These are phyloP conservation scores for Ophiostoma australiae DNA, from an alignment of 2,329 filamentous ascomycete genomes.

Conservation along the genomic window DNA sequence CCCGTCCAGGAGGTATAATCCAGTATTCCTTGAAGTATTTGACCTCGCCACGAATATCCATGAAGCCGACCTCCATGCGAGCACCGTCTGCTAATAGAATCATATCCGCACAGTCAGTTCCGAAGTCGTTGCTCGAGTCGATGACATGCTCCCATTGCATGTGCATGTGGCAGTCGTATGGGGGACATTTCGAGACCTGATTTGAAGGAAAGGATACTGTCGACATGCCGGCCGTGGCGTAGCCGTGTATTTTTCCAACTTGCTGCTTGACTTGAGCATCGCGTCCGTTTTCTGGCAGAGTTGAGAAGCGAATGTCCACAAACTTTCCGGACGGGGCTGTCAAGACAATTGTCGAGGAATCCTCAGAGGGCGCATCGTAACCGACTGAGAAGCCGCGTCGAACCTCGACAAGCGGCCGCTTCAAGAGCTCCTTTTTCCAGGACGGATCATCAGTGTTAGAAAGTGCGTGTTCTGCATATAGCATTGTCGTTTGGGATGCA, in stretches of 20 bases:
- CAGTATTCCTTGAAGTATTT: slow-evolving; percentile 16
- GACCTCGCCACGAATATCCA: not conserved
- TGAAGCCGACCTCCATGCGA: not conserved
- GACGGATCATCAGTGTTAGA: not conserved
- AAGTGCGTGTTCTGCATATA: not conserved
- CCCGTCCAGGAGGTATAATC: not conserved
- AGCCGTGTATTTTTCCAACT: not conserved
- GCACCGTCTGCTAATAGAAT: not conserved
- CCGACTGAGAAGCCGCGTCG: not conserved
- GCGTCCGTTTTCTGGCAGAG: not conserved
- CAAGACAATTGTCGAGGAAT: not conserved
- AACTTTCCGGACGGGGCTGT: slow-evolving; percentile 3
- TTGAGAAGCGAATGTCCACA: slow-evolving; percentile 1
- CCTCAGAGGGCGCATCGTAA: not conserved
- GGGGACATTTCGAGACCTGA: not conserved
- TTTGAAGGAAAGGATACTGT: not conserved
- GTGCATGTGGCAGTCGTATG: not conserved
- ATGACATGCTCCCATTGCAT: not conserved
- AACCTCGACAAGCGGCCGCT: not conserved
- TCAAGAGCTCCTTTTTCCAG: not conserved
- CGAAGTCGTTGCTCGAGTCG: not conserved
- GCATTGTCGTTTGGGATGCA: not conserved
- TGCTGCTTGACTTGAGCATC: not conserved
- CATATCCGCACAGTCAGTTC: slow-evolving; percentile 1
- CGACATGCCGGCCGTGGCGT: not conserved